Percentiles rank a stretch among this genome's conserved stretches.
Conservation (phyloP, 139 green algal genomes). For the Chlamydomonas incerta region DNA sequence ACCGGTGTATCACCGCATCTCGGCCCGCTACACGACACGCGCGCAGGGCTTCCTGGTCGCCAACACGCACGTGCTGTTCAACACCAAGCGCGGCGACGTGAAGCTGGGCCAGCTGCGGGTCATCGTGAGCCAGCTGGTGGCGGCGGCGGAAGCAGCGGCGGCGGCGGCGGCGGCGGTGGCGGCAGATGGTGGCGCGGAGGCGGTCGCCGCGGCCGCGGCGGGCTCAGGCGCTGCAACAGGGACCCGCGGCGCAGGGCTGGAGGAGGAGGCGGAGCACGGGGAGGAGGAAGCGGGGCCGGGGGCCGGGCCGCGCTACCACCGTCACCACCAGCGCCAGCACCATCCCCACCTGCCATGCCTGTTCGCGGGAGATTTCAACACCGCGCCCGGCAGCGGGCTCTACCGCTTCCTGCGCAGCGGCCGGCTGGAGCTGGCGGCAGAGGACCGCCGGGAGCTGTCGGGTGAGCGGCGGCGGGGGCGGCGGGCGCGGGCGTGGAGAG, state of each 20-base stretch:
- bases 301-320: too few relatives aligned
- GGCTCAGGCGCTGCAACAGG: not conserved
- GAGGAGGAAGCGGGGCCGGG: not conserved
- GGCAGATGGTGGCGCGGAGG: not conserved
- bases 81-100: constrained; percentile 89
- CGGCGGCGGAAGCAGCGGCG: not conserved
- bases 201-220: not conserved
- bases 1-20: too few relatives aligned
- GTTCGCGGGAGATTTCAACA: constrained; percentile 64
- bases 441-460: constrained; percentile 46
- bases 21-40: too few relatives aligned
- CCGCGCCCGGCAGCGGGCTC: constrained; percentile 49
- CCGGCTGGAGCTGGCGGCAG: constrained; percentile 15
- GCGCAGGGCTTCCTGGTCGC: constrained; percentile 65
- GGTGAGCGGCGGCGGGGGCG: not conserved
- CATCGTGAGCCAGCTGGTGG: constrained; percentile 22
- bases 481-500: not conserved
- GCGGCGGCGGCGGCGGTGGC: not conserved
- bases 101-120: constrained; percentile 72
- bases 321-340: too few relatives aligned
- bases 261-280: not conserved
- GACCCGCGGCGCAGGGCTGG: not conserved
- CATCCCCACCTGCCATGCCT: not conserved
- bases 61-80: constrained; percentile 96
- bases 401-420: constrained; percentile 45